Percentiles rank a stretch among this genome's conserved stretches.
Evolutionary conservation across 352 stramenopile species (phyloP).

Genomic region (Phytophthora quininea): DNA sequence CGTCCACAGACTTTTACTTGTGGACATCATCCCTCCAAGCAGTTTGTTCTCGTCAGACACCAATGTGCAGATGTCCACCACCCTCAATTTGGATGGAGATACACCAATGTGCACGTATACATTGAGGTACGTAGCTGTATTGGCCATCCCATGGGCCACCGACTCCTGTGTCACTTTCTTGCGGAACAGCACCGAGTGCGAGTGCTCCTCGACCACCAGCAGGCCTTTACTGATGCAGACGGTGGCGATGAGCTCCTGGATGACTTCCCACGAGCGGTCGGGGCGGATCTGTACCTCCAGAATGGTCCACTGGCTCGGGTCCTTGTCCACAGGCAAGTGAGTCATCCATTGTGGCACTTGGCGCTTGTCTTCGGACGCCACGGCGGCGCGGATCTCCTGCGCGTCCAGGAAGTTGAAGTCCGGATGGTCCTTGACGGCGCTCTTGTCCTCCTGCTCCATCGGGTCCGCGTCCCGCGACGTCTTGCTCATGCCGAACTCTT

Average conservation of each 20-base stretch:
- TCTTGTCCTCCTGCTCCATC: conserved; percentile 62
- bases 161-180: conserved; percentile 68
- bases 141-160: conserved; percentile 68
- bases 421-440: conserved; percentile 66
- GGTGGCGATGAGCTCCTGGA: conserved; percentile 81
- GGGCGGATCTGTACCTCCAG: conserved; percentile 73
- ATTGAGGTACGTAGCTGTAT: conserved; percentile 74
- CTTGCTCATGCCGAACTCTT: conserved; percentile 80
- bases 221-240: conserved; percentile 82
- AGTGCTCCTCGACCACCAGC: conserved; percentile 57
- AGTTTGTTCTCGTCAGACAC: conserved; percentile 73
- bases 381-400: conserved; percentile 37
- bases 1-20: conserved; percentile 41
- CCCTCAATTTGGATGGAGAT: conserved; percentile 76
- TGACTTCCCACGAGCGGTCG: conserved; percentile 72
- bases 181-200: conserved; percentile 71
- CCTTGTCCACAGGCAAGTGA: conserved; percentile 61
- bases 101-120: conserved; percentile 77
- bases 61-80: conserved; percentile 70
- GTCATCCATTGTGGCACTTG: conserved; percentile 60
- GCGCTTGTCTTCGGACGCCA: conserved; percentile 36
- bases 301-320: conserved; percentile 71
- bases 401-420: conserved; percentile 67
- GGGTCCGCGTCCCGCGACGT: conserved; percentile 63
- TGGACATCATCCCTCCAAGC: conserved; percentile 57